Evolutionary conservation across 2,329 filamentous ascomycete species (phyloP), one percentile per base, ranked within the genome.

Genomic region (Cercospora citrullina): DNA sequence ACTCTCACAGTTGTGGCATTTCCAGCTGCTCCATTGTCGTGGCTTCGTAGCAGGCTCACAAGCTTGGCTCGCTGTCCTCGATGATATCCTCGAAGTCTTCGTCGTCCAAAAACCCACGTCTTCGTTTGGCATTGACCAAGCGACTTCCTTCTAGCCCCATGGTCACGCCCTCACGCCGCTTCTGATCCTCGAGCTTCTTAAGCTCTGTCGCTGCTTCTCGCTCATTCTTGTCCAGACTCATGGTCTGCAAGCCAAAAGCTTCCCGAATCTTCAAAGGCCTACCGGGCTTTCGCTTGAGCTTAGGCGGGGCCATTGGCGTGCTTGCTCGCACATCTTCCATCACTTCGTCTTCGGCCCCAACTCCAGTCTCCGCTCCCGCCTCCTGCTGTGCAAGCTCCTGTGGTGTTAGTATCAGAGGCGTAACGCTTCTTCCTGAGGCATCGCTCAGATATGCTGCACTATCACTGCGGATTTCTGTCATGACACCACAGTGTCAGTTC

Each of bases 101-200:
- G 42, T 83, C 82, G 64, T 86, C 83, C 23, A 81, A 77, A 63
- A 88, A 82, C 0, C 83, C 83, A 66, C 76, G 73, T 66, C 83
- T 81, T 31, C 86, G 80, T 69, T 83, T 81, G 21, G 83, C 80
- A 33, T 83, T 88, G 4, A 83, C 86, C 5, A 89, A 76, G 23
- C 80, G 83, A 48, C 82, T 82, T 4, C 86, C 86, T 48, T 82
- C 83, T 55, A 81, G 79, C 65, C 87, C 86, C 72, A 88, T 79
- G 0, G 83, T 84, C 3, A 84, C 80, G 2, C 87, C 87, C 69
- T 86, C 78, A 23, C 80, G 79, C 60, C 79, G 79, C 74, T 87
- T 87, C 68, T 82, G 82, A 53, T 80, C 79, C 36, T 82, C 78
- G 36, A 87, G 77, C 8, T 82, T 83, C 78, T 84, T 83, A 21